Evolutionary conservation across 495 filamentous ascomycete genomes (phyloP), one percentile per base, ranked within the genome.

Genomic region (Lasiosphaeriaceae sp.): DNA sequence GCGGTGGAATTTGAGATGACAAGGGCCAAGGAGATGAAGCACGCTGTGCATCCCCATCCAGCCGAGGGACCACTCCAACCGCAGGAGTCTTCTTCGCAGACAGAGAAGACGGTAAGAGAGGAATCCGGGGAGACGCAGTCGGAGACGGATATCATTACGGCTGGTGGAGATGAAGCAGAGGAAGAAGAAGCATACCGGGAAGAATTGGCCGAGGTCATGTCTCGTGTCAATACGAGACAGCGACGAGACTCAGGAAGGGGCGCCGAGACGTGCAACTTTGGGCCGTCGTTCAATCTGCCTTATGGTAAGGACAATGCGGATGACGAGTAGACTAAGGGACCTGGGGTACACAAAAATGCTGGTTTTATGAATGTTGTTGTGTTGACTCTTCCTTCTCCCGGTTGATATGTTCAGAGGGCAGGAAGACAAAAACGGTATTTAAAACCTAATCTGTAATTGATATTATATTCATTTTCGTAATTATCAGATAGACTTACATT

Each of bases 1-100:
- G 69, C 72, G 0, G 41, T 75, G 8, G 52, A 20, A 1, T 61
- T 62, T 43, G 60, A 69, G 60, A 26, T 52, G 22, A 46, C 56
- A 44, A 34, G 41, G 12, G 57, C 54, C 44, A 11, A 29, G 17
- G 59, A 65, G 55, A 56, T 21, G 31, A 20, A 41, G 50, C 29
- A 50, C 21, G 11, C 3, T 6, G 39, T 23, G 37, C 29, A 20
- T 11, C 37, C 12, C 23, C 14, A 52, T 22, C 31, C 34, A 7
- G 26, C 11, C 9, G 7, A 22, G 24, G 23, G 20, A 35, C 29
- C 24, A 19, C 19, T 11, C 19, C 35, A 7, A 21, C 11, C 24
- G 16, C 23, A 49, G 21, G 34, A 37, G 34, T 37, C 34, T 37
- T 1, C n/a, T 21, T 8, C 6, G 21, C 9, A n/a, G 19, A 21